A percentile compares a stretch with the other conserved stretches of the same genome.
phyloP scores from a whole-genome alignment of 768 basidiomycete species.

The Termitomyces sp. region DNA sequence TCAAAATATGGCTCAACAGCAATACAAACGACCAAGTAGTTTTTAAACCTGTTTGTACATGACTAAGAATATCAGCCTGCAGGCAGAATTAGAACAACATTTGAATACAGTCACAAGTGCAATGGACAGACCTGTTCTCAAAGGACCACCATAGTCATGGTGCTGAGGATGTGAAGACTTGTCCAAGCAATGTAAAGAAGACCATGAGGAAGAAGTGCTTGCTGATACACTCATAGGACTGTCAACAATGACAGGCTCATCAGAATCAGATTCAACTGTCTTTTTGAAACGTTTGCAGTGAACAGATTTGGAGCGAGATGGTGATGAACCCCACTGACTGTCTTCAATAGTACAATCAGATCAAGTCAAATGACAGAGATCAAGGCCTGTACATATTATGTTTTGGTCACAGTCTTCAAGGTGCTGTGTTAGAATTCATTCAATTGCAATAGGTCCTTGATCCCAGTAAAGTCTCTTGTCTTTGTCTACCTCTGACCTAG shows the following conservation, averaged over 20 bases:
- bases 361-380: neutral
- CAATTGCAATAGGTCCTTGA: conserved; percentile 4
- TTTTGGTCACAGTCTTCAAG: conserved; percentile 3
- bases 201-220: neutral
- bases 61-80: too few relatives aligned
- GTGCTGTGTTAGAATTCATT: neutral
- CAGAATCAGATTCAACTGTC: neutral
- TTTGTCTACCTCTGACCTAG: neutral
- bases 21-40: too few relatives aligned
- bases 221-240: too few relatives aligned
- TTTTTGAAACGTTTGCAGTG: neutral
- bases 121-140: neutral
- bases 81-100: too few relatives aligned
- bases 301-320: too few relatives aligned
- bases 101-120: too few relatives aligned
- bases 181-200: too few relatives aligned
- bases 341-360: neutral
- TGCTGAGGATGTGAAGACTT: too few relatives aligned
- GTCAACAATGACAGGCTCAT: neutral
- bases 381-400: neutral
- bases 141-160: neutral
- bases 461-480: conserved; percentile 4
- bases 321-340: too few relatives aligned
- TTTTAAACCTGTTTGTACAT: too few relatives aligned
- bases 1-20: too few relatives aligned